Base-by-base conservation (phyloP, 805 yeast species). In the Gaillardinia entomophila region DNA sequence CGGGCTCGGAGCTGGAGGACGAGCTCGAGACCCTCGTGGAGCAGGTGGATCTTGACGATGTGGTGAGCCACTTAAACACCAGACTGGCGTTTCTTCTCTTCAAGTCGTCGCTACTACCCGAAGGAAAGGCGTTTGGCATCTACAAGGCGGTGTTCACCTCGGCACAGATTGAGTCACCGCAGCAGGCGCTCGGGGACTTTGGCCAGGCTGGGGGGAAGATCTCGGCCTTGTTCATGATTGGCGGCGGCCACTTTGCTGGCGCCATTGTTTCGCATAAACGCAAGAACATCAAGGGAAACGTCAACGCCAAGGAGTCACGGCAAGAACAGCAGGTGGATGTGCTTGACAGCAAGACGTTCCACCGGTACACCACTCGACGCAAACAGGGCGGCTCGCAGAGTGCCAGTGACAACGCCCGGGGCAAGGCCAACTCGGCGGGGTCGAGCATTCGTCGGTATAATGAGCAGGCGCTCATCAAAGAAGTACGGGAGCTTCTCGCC, bases 231-330 rank as follows among this genome's bases (percentile, higher is more conserved):
- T 74, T 92, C 44, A 86, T 92, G 96, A 75, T 92, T 33, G 97
- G 97, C 12, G 97, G 97, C 27, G 98, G 98, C 26, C 97, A 92
- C 60, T 92, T 92, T 65, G 96, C 97, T 0, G 98, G 92, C 13
- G 96, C 96, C 0, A 82, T 92, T 27, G 69, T 92, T 6, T 77
- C 87, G 2, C 97, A 89, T 49, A 66, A 66, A 30, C 80, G 75
- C 16, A 62, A 65, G 31, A 66, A 64, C 25, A 68, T 72, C 2
- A 73, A 71, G 42, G 86, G 87, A 2, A 77, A 77, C 40, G 62
- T 66, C 5, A 64, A 66, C 26, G 62, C 66, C 22, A 61, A 57
- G 30, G 73, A 64, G 33, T 68, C 72, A 11, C 51, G 72, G n/a
- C 63, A 71, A 27, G 77, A 74, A 34, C 86, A 79, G 54, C 71